Base-by-base conservation (phyloP, 192 early-diverging fungal species). In the Radiomyces spectabilis region DNA sequence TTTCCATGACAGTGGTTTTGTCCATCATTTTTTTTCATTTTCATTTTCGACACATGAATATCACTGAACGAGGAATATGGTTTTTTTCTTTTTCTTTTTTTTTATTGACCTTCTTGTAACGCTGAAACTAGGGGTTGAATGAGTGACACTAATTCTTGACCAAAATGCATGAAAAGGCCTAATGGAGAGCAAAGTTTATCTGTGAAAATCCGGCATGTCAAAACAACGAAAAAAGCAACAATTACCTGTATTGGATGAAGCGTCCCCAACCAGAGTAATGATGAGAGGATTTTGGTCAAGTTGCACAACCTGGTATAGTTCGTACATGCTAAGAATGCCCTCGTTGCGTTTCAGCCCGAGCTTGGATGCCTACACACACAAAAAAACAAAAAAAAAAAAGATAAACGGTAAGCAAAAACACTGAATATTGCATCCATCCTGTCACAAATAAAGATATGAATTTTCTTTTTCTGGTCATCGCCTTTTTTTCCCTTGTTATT, bases 311-410 rank as follows among this genome's bases (percentile, higher is more conserved):
- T 83, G 81, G 59, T 79, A 73, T 26, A 69, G 27, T 24, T 60
- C 73, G 66, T 74, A 85, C 4, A 81, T 60, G 35, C 72, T 75
- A 0, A 85, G 62, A 42, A 85, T 81, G 25, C 69, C 69, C 47
- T 75, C 78, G 53, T 83, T 85, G 43, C 65, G 69, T 43, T 74
- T 72, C 50, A 85, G 47, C 27, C 83, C 83, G 15, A 85, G 73
- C 50, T 81, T 83, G 7, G 76, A 77, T n/a, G 53, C 53, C 53
- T 43, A 21, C 31, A 18, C 10, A n/a, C 19, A 7, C 31, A 55
- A 22, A 55, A 25, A 40, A 27, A 43, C 40, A 43, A 31, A 40
- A n/a, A n/a, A n/a, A n/a, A n/a, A n/a, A n/a, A n/a, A n/a, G n/a
- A n/a, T n/a, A n/a, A n/a, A n/a, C n/a, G n/a, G n/a, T n/a, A n/a